phyloP scores from a whole-genome alignment of 257 asterid species.

The Eustoma russellianum region DNA sequence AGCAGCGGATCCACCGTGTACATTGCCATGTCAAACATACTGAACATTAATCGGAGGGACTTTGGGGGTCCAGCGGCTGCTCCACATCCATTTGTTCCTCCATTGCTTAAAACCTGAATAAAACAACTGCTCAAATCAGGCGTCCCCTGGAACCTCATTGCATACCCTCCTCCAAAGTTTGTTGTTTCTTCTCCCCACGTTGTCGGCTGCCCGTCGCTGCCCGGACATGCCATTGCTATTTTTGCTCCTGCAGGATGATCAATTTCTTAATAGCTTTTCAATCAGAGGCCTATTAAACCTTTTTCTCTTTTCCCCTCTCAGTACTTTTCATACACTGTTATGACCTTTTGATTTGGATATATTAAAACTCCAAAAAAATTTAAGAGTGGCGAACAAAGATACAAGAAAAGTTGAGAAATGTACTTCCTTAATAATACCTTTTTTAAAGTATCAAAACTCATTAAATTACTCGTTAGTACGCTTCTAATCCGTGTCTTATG shows the following conservation, averaged over 20 bases:
- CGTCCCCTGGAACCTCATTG: constrained; percentile 57
- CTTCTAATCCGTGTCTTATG: too few species aligned
- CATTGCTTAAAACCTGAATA: constrained; percentile 46
- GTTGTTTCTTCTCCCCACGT: constrained; percentile 62
- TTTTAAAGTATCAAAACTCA: too few species aligned
- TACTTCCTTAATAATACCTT: too few species aligned
- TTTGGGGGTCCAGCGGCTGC: constrained; percentile 52
- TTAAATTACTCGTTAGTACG: too few species aligned
- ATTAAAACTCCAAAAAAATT: too few species aligned
- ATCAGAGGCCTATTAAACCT: neutral
- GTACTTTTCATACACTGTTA: too few species aligned
- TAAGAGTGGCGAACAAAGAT: too few species aligned
- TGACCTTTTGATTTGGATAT: too few species aligned
- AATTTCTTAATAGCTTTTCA: neutral
- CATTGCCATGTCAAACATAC: constrained; percentile 57
- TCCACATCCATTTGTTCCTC: constrained; percentile 42
- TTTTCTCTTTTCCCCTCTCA: too few species aligned
- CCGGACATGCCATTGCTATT: constrained; percentile 70
- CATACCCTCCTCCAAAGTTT: constrained; percentile 60
- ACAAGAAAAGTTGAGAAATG: too few species aligned
- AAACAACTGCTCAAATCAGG: constrained; percentile 60
- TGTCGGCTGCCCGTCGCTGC: constrained; percentile 49
- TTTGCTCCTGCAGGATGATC: constrained; percentile 42
- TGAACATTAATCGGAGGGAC: constrained; percentile 36
- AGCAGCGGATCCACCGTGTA: constrained; percentile 69